Evolutionary conservation across 2,329 filamentous ascomycete species (phyloP), one percentile per base, ranked within the genome.

Genomic region (Penicillium sp.): DNA sequence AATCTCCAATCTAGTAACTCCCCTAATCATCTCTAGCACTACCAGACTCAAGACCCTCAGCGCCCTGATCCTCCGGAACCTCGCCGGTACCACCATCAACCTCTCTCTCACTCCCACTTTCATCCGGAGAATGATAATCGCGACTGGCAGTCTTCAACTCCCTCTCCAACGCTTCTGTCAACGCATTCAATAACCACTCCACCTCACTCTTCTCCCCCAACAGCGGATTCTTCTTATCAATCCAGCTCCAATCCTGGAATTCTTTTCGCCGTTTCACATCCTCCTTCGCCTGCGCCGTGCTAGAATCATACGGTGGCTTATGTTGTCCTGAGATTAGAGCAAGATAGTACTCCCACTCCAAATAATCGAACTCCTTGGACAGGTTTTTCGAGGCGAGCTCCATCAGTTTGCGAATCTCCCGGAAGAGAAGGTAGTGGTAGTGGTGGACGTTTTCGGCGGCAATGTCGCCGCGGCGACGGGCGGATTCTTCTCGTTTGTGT

Each of bases 291-390:
- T 43, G 55, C 48, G 22, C 30, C 7, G 37, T 52, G 13, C 38
- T 22, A 1, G 52, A 43, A 38, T 42, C 52, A 22, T 13, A n/a
- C 1, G 33, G 19, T 6, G 57, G 66, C 19, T 25, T 58, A 16
- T 66, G 48, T 37, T 79, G 75, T 38, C 81, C 77, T 2, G 79
- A 80, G 45, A 83, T 75, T 1, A 84, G 75, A 49, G 73, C 75
- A 8, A 84, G 71, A 60, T 78, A 84, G 64, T 81, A 82, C 38
- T 78, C 77, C 82, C 82, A 84, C 65, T 80, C 76, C 6, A 74
- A 68, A 52, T 79, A 80, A 11, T 69, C 70, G 52, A 79, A 80
- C 57, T 72, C 68, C 57, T 76, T 78, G 1, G 72, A 66, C 1
- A 71, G 68, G 35, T 69, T 66, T 8, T 67, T 69, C 14, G 71